These are phyloP conservation scores for Phaeodactylum tricornutum DNA, from an alignment of 108 stramenopile species.

Conservation along the genomic window DNA sequence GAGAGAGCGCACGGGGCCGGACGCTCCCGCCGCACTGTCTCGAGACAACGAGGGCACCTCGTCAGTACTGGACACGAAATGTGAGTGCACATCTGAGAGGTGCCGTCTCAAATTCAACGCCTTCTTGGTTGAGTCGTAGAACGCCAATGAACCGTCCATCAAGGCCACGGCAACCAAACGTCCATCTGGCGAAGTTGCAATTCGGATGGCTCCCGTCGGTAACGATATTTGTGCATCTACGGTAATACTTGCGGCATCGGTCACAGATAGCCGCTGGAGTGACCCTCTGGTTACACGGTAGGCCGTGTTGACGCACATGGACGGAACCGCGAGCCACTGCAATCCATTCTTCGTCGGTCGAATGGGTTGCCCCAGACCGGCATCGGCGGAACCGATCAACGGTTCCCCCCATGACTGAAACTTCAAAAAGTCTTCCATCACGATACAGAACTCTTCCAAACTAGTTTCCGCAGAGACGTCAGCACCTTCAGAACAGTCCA, in stretches of 20 bases:
- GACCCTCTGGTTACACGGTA: slow-evolving; percentile 16
- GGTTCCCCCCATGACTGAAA: no score
- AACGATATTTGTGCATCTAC: slow-evolving; percentile 5
- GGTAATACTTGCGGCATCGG: not conserved
- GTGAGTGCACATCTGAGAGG: slow-evolving; percentile 32
- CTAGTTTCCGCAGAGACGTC: no score
- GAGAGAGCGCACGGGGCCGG: slow-evolving; percentile 39
- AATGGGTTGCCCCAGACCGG: not conserved
- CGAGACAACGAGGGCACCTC: slow-evolving; percentile 11
- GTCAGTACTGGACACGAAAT: slow-evolving; percentile 10
- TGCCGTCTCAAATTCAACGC: slow-evolving; percentile 23
- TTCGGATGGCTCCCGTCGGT: slow-evolving; percentile 11
- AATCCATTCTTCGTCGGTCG: slow-evolving; percentile 24
- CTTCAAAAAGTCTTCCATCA: no score
- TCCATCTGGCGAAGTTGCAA: slow-evolving; percentile 32
- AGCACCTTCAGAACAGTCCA: no score
- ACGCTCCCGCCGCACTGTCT: slow-evolving; percentile 23
- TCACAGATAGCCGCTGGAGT: not conserved
- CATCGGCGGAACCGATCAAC: no score
- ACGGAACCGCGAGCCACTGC: slow-evolving; percentile 26
- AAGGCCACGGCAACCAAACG: slow-evolving; percentile 34
- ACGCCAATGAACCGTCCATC: slow-evolving; percentile 44
- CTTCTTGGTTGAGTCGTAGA: slow-evolving; percentile 29
- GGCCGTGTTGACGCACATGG: slow-evolving; percentile 10
- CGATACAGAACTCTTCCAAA: no score